Conservation (phyloP, 371 early-diverging fungal species). For the Zopfochytrium polystomum region DNA sequence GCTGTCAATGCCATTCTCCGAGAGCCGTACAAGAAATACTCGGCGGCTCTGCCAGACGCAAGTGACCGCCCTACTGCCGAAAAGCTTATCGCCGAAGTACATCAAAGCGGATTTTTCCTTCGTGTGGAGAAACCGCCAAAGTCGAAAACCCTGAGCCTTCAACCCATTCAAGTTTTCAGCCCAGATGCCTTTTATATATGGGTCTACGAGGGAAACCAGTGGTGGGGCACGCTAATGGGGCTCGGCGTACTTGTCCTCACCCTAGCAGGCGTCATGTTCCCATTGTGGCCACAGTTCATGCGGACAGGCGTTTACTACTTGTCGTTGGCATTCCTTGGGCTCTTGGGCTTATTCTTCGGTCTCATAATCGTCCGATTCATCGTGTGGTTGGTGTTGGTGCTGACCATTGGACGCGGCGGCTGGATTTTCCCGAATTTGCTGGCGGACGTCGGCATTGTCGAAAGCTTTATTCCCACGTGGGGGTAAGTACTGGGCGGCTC, state of each 20-base stretch:
- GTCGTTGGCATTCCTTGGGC: slow-evolving; percentile 76
- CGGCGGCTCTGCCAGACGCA: slow-evolving; percentile 50
- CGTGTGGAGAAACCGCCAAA: slow-evolving; percentile 61
- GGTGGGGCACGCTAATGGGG: slow-evolving; percentile 72
- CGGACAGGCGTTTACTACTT: slow-evolving; percentile 89
- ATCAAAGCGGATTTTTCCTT: slow-evolving; percentile 65
- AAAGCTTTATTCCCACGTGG: slow-evolving; percentile 96
- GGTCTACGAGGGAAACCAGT: slow-evolving; percentile 89
- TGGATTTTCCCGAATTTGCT: slow-evolving; percentile 99
- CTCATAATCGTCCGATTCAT: slow-evolving; percentile 88
- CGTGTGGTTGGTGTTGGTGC: slow-evolving; percentile 77
- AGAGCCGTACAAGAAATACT: slow-evolving; percentile 62
- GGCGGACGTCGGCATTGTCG: slow-evolving; percentile 97
- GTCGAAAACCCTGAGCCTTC: slow-evolving; percentile 24
- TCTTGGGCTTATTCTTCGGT: slow-evolving; percentile 88
- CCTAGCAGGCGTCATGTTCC: slow-evolving; percentile 94
- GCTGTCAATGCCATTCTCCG: slow-evolving; percentile 83
- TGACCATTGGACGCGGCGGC: slow-evolving; percentile 79
- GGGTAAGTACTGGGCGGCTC: slow-evolving; percentile 51
- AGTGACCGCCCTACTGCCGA: slow-evolving; percentile 58
- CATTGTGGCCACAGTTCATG: slow-evolving; percentile 92
- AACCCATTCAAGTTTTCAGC: slow-evolving; percentile 48
- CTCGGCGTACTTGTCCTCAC: slow-evolving; percentile 71
- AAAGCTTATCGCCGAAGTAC: slow-evolving; percentile 63
- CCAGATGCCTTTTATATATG: slow-evolving; percentile 93